Evolutionary conservation across 768 basidiomycete genomes (phyloP), one percentile per base, ranked within the genome.

Genomic region (Tubosaeta sp.): DNA sequence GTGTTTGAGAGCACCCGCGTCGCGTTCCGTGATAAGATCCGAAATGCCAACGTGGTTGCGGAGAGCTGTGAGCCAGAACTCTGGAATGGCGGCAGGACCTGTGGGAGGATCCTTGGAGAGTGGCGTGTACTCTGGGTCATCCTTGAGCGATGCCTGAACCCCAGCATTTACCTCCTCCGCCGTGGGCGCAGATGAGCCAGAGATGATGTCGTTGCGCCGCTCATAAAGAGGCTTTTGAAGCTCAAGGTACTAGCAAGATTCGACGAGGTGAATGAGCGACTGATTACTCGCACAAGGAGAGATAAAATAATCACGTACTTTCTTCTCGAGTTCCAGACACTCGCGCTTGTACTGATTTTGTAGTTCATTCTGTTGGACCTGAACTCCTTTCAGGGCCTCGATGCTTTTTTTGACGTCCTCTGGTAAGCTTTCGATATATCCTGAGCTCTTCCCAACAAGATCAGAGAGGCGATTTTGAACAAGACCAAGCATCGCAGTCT

Each of bases 11-110:
- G 93, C 94, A 41, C 66, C 83, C 54, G 77, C 91, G 68, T 99
- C 95, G 49, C 89, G 86, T 61, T 98, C 94, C 22, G 91, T 95
- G 75, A 98, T 91, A 65, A 94, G 76, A 18, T 94, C 93, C 38
- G 79, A 77, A 49, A 97, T 77, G 44, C 82, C 90, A 48, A 87
- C 70, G 69, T 98, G 94, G 71, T 96, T 98, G 58, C 89, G 84
- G 48, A 98, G 78, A 3, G 94, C 92, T 1, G 96, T 98, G 61
- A 96, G 83, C 95, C 95, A 99, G 80, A 99, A 99, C 62, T 95
- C 87, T 46, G 94, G 91, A 59, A 99, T 90, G 46, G 63, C 59
- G 42, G 44, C 76, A 55, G 61, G 67, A 32, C 72, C 70, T 13
- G 69, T 71, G 1, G 76, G 64, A 30, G 69, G 62, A 51, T 79